Conservation (phyloP, 306 rosid species). For the Biancaea sappan region DNA sequence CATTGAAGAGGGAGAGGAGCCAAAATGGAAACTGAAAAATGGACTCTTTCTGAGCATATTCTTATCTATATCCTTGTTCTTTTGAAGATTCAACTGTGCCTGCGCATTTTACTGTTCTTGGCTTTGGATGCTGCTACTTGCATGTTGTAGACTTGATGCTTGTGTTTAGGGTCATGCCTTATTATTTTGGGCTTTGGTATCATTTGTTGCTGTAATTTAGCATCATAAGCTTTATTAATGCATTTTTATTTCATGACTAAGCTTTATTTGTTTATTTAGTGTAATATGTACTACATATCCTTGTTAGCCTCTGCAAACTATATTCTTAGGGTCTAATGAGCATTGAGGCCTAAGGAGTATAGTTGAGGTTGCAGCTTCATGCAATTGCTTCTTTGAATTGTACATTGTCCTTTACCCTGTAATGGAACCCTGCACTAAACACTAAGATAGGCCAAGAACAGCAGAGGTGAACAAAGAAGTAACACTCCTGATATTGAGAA, state of each 20-base stretch:
- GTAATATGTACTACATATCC: background rate
- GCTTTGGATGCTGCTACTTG: background rate
- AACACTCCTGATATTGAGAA: too few relatives aligned
- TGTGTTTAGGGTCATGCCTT: background rate
- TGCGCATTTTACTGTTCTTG: background rate
- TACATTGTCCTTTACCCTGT: slow-evolving; percentile 5
- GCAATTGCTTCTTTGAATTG: slow-evolving; percentile 9
- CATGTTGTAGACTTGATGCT: background rate
- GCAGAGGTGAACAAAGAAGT: too few relatives aligned
- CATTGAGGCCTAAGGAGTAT: slow-evolving; percentile 6
- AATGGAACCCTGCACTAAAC: too few relatives aligned
- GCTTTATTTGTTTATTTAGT: background rate
- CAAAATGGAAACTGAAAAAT: background rate
- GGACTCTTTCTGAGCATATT: background rate
- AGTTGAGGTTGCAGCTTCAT: background rate
- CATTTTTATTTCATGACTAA: background rate
- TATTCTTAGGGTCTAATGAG: background rate
- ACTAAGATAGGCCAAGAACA: too few relatives aligned
- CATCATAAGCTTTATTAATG: background rate
- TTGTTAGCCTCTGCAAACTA: background rate
- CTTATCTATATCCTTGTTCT: background rate
- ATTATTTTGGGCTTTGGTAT: background rate
- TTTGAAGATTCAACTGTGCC: background rate
- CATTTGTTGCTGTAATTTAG: slow-evolving; percentile 2
- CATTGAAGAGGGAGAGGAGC: background rate